These are phyloP conservation scores for Pseudomonodictys pantanalensis DNA, from an alignment of 495 filamentous ascomycete species.

Conservation along the genomic window DNA sequence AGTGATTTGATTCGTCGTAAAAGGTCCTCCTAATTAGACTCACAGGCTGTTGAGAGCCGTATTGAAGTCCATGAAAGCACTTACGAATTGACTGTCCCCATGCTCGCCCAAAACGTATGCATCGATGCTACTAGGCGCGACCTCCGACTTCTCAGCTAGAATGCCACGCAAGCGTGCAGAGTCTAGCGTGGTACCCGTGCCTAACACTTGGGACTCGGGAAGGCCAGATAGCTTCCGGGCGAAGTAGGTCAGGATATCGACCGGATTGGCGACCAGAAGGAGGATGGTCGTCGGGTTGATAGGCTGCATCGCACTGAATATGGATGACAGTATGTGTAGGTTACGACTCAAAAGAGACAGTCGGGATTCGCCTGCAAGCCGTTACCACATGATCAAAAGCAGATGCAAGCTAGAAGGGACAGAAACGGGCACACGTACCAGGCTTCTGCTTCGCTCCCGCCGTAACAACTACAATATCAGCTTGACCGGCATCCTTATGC, in stretches of 20 bases:
- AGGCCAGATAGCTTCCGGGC: constrained; percentile 42
- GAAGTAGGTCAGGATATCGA: constrained; percentile 48
- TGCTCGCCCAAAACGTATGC: constrained; percentile 47
- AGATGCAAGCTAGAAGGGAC: neutral
- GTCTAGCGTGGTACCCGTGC: constrained; percentile 46
- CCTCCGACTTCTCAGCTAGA: constrained; percentile 41
- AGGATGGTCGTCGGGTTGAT: constrained; percentile 43
- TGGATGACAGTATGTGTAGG: constrained; percentile 40
- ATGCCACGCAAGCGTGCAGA: constrained; percentile 42
- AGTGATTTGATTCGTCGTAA: no score
- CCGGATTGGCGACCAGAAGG: constrained; percentile 49
- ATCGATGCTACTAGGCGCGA: constrained; percentile 38
- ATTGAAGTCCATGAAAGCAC: neutral
- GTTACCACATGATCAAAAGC: neutral
- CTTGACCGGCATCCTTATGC: constrained; percentile 45
- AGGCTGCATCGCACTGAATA: constrained; percentile 43
- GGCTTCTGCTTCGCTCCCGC: constrained; percentile 45
- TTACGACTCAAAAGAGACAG: constrained; percentile 46
- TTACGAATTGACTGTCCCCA: constrained; percentile 44
- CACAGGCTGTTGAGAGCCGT: no score
- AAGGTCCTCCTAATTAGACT: no score
- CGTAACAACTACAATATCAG: constrained; percentile 49
- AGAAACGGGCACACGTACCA: constrained; percentile 10
- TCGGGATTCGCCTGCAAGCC: constrained; percentile 41
- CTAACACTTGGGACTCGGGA: constrained; percentile 43